A percentile compares a stretch with the other conserved stretches of the same genome.
Evolutionary conservation across 2,329 filamentous ascomycete genomes (phyloP).

Genomic region (Exophiala calicioides): DNA sequence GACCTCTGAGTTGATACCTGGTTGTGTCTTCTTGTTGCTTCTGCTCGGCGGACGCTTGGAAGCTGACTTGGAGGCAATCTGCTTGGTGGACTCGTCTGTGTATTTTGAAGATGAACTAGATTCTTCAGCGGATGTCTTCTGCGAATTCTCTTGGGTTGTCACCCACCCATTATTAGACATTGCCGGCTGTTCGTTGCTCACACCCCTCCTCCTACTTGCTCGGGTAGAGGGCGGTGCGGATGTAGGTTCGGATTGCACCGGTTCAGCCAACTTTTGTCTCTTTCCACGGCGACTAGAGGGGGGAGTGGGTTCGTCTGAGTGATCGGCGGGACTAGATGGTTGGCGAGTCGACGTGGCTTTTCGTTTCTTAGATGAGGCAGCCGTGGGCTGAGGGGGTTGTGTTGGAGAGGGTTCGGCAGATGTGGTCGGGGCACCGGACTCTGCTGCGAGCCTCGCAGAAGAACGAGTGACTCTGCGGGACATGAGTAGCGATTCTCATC

Average conservation of each 20-base stretch:
- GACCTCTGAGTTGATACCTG: slow-evolving; percentile 52
- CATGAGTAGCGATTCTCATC: slow-evolving; percentile 68
- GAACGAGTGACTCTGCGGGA: slow-evolving; percentile 95
- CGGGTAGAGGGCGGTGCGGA: slow-evolving; percentile 31
- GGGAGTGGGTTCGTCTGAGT: slow-evolving; percentile 30
- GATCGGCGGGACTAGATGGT: slow-evolving; percentile 52
- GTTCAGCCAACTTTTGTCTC: slow-evolving; percentile 62
- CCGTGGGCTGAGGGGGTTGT: slow-evolving; percentile 39
- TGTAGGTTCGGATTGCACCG: slow-evolving; percentile 47
- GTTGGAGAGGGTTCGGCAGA: slow-evolving; percentile 36
- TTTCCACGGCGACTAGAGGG: slow-evolving; percentile 62
- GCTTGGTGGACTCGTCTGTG: slow-evolving; percentile 62
- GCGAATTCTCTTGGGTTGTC: slow-evolving; percentile 21
- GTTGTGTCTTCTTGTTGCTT: slow-evolving; percentile 66
- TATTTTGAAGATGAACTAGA: slow-evolving; percentile 64
- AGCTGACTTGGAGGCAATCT: slow-evolving; percentile 57
- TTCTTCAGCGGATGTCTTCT: slow-evolving; percentile 25
- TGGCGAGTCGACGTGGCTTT: slow-evolving; percentile 64
- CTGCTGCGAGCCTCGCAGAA: slow-evolving; percentile 84
- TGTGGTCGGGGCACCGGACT: slow-evolving; percentile 47
- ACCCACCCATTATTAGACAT: slow-evolving; percentile 31
- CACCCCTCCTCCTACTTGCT: slow-evolving; percentile 20
- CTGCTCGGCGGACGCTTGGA: slow-evolving; percentile 69
- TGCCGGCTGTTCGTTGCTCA: slow-evolving; percentile 37
- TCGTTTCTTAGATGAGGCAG: slow-evolving; percentile 63